phyloP scores from a whole-genome alignment of 192 early-diverging fungal genomes.

The Dimargaris cristalligena region DNA sequence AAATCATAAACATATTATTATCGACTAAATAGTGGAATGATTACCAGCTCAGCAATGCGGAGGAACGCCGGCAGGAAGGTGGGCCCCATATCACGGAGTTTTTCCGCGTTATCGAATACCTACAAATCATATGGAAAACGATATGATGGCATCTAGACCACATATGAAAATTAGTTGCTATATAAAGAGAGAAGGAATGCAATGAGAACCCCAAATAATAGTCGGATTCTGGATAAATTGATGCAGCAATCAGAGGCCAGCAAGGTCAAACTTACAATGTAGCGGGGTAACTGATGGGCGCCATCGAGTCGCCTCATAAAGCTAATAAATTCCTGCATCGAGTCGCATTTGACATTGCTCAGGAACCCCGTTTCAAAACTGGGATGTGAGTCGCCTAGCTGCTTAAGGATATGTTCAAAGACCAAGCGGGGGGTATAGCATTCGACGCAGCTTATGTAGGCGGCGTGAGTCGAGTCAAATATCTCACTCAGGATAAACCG shows the following conservation, averaged over 20 bases:
- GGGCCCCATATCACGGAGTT: constrained; percentile 49
- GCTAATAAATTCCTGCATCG: constrained; percentile 51
- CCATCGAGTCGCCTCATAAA: constrained; percentile 4
- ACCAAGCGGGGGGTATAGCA: constrained; percentile 55
- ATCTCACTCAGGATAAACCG: constrained; percentile 16
- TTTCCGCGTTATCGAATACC: constrained; percentile 65
- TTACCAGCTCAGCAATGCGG: constrained; percentile 51
- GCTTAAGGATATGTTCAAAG: constrained; percentile 60
- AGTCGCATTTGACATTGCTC: constrained; percentile 42
- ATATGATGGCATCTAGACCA: no score
- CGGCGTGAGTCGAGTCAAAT: constrained; percentile 11
- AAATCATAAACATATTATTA: neutral
- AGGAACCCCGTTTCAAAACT: constrained; percentile 25
- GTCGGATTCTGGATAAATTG: neutral
- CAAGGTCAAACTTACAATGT: constrained; percentile 12
- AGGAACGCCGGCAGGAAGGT: constrained; percentile 50
- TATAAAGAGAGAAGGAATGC: neutral
- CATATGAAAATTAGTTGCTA: constrained; percentile 12
- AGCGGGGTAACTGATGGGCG: neutral
- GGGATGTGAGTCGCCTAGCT: constrained; percentile 35
- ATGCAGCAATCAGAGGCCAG: neutral
- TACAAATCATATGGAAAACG: no score
- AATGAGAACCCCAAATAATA: neutral
- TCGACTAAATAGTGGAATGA: neutral
- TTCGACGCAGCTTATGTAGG: constrained; percentile 59